Evolutionary conservation across 495 filamentous ascomycete genomes (phyloP), one percentile per base, ranked within the genome.

Genomic region (Massariosphaeria phaeospora): DNA sequence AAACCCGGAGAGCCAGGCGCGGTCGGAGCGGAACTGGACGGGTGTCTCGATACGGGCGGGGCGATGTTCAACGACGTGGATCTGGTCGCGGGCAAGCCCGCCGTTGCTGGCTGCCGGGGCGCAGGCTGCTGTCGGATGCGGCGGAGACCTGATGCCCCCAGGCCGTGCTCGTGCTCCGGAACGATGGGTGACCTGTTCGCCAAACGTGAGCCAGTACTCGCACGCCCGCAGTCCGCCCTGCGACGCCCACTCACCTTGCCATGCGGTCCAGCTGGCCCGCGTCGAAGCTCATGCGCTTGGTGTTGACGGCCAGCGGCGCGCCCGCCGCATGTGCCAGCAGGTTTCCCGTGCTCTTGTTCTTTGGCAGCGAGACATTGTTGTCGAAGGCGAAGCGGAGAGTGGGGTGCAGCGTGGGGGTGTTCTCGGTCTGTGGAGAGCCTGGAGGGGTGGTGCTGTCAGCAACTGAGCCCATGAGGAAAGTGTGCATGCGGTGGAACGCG

Each of bases 81-180:
- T 48, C 80, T 79, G 47, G 79, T 40, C 76, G 76, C 78, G 23
- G n/a, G 20, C 20, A 44, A 5, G 7, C 38, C 27, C 31, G 57
- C 15, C 33, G 51, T 18, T 24, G 17, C 26, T n/a, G 36, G 50
- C 13, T 51, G 39, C 25, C 67, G 42, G 10, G 63, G 27, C 18
- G 49, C 21, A 58, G 83, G 85, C 62, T 87, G 84, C 66, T 95
- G 91, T 55, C 93, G 86, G 70, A 97, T 97, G 61, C 93, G 85
- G 67, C 90, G 83, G 63, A 98, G 78, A 52, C 93, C 93, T 46
- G 90, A 91, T 26, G 73, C 72, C 43, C 78, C 78, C 38, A 84
- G 67, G 62, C 79, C 78, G 73, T 79, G 76, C 49, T 84, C 81
- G 64, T 75, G 79, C 52, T 83, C 81, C 48, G 69, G 59, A 24